Evolutionary conservation across 1,284 basidiomycete genomes (phyloP).

Genomic region (Ustilago loliicola): DNA sequence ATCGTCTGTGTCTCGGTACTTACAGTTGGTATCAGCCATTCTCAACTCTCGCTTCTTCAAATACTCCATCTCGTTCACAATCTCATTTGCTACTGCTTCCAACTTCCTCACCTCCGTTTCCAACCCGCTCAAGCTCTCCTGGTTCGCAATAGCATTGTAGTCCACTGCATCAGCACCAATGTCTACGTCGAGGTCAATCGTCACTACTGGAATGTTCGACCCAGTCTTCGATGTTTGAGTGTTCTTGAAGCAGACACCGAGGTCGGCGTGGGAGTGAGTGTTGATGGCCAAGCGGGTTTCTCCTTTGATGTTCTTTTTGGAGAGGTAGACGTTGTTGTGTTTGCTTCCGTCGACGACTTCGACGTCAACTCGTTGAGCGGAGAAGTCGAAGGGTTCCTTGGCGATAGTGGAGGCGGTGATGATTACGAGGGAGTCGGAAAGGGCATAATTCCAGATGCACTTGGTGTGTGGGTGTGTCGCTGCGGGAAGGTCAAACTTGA

Average conservation of each 20-base stretch:
- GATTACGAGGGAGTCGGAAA: constrained; percentile 72
- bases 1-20: constrained; percentile 68
- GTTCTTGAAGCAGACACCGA: constrained; percentile 94
- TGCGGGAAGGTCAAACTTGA: constrained; percentile 67
- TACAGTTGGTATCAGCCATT: constrained; percentile 92
- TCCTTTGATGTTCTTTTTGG: constrained; percentile 86
- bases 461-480: constrained; percentile 50
- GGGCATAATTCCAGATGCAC: constrained; percentile 70
- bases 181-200: constrained; percentile 91
- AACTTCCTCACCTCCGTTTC: constrained; percentile 99
- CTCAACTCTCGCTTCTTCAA: constrained; percentile 88
- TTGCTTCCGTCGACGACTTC: constrained; percentile 92
- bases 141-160: constrained; percentile 99
- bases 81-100: constrained; percentile 92
- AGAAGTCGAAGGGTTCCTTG: constrained; percentile 39
- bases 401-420: constrained; percentile 90
- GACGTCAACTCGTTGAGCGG: constrained; percentile 77
- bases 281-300: constrained; percentile 95
- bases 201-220: constrained; percentile 10
- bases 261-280: constrained; percentile 90
- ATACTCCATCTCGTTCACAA: constrained; percentile 93
- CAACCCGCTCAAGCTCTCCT: constrained; percentile 92
- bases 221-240: constrained; percentile 4
- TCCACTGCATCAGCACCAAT: constrained; percentile 98
- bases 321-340: constrained; percentile 89